Conservation (phyloP, 2,329 filamentous ascomycete species). For the Fusarium sacchari region DNA sequence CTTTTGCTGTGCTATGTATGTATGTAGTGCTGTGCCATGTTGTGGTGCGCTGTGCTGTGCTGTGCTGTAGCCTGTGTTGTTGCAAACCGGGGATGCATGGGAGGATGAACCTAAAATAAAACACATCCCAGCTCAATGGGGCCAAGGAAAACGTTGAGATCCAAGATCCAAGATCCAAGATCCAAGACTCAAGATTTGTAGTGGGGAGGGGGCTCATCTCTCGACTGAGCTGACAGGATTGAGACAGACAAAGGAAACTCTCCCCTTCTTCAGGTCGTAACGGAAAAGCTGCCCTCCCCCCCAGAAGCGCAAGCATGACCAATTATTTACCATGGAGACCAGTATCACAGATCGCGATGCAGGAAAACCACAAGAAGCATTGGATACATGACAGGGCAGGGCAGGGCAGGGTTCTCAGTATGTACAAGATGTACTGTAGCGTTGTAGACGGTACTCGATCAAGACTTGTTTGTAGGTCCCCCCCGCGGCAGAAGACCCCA, state of each 20-base stretch:
- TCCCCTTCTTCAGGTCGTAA: neutral
- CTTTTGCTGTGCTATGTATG: neutral
- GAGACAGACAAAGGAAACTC: neutral
- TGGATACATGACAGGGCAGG: neutral
- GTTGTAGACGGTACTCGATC: slow-evolving; percentile 24
- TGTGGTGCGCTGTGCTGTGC: neutral
- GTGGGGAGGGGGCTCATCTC: neutral
- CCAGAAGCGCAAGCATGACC: slow-evolving; percentile 12
- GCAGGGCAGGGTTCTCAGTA: neutral
- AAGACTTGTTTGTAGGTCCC: slow-evolving; percentile 16
- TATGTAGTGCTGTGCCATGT: neutral
- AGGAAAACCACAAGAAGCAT: neutral
- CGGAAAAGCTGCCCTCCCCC: neutral
- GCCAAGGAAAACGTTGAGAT: slow-evolving; percentile 1
- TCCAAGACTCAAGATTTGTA: neutral
- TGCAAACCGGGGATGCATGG: neutral
- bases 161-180: neutral
- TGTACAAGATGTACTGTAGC: neutral
- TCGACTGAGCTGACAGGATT: neutral
- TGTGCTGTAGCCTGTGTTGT: neutral
- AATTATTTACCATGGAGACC: slow-evolving; percentile 22
- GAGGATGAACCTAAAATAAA: slow-evolving; percentile 10
- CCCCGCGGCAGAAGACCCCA: slow-evolving; percentile 11
- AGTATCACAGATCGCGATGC: slow-evolving; percentile 29
- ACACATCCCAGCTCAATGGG: neutral